Base-by-base conservation (phyloP, 2,329 filamentous ascomycete genomes). In the Alternaria gaisen region DNA sequence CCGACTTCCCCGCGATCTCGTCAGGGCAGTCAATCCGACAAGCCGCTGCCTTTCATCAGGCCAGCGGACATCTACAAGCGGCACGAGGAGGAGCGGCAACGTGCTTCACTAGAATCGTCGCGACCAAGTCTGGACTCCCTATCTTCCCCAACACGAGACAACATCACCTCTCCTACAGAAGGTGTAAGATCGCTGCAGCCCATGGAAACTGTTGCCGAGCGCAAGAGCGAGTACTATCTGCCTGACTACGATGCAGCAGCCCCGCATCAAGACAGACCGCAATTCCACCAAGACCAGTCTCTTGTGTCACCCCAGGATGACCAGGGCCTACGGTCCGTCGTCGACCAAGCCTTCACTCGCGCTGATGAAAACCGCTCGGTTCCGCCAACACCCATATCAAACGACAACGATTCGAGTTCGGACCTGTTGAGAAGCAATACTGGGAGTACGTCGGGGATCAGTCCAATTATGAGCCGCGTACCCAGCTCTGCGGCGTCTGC, bases 61-160 rank as follows among this genome's bases (percentile, higher is more conserved):
- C 91, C 92, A 2, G 86, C 90, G 12, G 92, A 96, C 67, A 90
- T 94, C 42, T 94, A 94, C 75, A 90, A 86, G 71, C 87, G 90
- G 6, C 83, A 90, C 75, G 87, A 87, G 53, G 89, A 92, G 66
- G 90, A 91, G 65, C 84, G 83, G 54, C 83, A 86, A 66, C 80
- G 84, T 38, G 82, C 83, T 57, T 87, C 86, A 1, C 77, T 86
- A 58, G 88, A 90, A 2, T 86, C 85, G 10, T 79, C 83, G 20
- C 81, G 86, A 53, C 85, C 86, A 5, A 88, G 84, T 64, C 72
- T 87, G 60, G 87, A 89, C 65, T 83, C 84, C 22, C 69, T 81
- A n/a, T 68, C 76, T 8, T 66, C 66, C 40, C 70, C 65, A 16
- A 64, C 70, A 50, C 69, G 58, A 30, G 68, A 75, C 38, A 69